Evolutionary conservation across 1,284 basidiomycete genomes (phyloP), one percentile per base, ranked within the genome.

Genomic region (Tilletia setariae): DNA sequence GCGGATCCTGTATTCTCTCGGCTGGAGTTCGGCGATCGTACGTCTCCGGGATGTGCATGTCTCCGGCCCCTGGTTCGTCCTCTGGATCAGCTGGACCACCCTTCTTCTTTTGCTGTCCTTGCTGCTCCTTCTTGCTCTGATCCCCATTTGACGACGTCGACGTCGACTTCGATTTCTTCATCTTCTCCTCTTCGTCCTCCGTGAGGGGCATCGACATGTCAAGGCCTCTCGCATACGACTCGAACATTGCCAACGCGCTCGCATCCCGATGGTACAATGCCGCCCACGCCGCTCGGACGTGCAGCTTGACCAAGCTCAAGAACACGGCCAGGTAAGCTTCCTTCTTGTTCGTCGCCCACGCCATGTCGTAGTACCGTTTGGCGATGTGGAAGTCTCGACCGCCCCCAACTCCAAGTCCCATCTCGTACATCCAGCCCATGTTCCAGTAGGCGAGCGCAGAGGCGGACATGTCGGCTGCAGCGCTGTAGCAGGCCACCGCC

Each of bases 361-460:
- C 92, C 68, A 90, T 84, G 82, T 98, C 96, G 81, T 98, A 98
- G 83, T 95, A 91, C 35, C 96, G 87, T 84, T 98, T 99, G 0
- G 96, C 96, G 19, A 98, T 88, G 83, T 96, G 91, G 85, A 93
- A 98, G 83, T 98, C 95, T 7, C 23, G 53, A 35, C 73, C 74
- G 30, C 73, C 42, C 32, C 90, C 88, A 0, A 98, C 92, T 2
- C 96, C 96, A 30, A 91, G 83, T 0, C 96, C 96, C 77, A 93
- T 91, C 84, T 98, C 95, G 82, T 98, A 97, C 93, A 98, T 96
- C 91, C 91, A 97, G 0, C 95, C 96, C 30, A 98, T 84, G 79
- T 97, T 97, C 94, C 94, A 98, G 89, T 95, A 93, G 1, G 95
- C 94, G 74, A 98, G 86, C 0, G 94, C 92, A 74, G 92, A 95